Percentiles rank a stretch among this genome's conserved stretches.
phyloP scores from a whole-genome alignment of 2,329 filamentous ascomycete species.

The Chaetomiaceae sp. region DNA sequence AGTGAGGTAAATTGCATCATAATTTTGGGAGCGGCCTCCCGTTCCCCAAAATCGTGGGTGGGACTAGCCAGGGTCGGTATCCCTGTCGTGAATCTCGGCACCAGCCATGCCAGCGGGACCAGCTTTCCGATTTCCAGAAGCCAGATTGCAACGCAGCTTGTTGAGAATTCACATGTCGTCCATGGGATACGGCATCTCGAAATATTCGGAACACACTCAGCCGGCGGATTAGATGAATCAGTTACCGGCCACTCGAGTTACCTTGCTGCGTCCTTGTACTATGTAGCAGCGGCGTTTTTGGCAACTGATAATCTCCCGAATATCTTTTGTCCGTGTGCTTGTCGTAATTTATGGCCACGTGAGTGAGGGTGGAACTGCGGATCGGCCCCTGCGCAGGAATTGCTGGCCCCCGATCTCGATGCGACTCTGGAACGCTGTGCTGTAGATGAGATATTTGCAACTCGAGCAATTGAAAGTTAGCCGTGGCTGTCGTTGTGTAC shows the following conservation, averaged over 20 bases:
- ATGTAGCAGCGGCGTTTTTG: background rate
- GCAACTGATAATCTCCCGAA: background rate
- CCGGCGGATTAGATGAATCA: no score
- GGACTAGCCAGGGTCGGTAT: conserved; percentile 15
- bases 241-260: no score
- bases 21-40: background rate
- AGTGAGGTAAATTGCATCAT: background rate
- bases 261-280: no score
- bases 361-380: conserved; percentile 5
- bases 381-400: conserved; percentile 3
- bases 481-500: no score
- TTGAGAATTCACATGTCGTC: background rate
- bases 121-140: conserved; percentile 5
- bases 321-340: background rate
- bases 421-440: background rate
- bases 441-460: background rate
- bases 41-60: background rate
- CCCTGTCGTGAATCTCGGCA: conserved; percentile 23
- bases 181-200: no score
- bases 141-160: conserved; percentile 5
- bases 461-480: background rate
- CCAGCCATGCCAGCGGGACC: conserved; percentile 2
- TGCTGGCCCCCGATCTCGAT: background rate
- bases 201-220: no score
- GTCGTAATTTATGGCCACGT: conserved; percentile 13